Evolutionary conservation across 1,284 basidiomycete genomes (phyloP).

Genomic region (Cutaneotrichosporon spelunceum): DNA sequence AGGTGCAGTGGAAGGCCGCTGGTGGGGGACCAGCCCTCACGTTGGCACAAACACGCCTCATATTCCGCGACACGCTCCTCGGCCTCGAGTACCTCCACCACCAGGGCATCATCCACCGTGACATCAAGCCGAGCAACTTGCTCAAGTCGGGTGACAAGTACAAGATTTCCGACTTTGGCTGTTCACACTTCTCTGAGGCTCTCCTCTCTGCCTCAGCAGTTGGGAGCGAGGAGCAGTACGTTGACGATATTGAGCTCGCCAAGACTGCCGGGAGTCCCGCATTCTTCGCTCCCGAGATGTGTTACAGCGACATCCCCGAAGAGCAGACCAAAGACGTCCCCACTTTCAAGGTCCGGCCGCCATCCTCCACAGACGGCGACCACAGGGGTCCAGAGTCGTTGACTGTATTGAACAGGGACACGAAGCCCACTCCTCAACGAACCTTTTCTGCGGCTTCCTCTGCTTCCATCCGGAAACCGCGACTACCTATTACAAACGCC

Average conservation of each 20-base stretch:
- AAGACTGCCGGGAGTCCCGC: slow-evolving; percentile 95
- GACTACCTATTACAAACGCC: slow-evolving; percentile 80
- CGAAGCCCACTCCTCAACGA: slow-evolving; percentile 14
- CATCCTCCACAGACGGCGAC: slow-evolving; percentile 24
- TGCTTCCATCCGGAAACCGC: slow-evolving; percentile 43
- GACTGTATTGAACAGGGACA: background rate
- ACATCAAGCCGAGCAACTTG: slow-evolving; percentile 98
- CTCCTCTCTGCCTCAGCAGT: slow-evolving; percentile 59
- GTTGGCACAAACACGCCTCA: slow-evolving; percentile 75
- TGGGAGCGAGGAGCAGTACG: slow-evolving; percentile 57
- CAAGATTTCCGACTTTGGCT: slow-evolving; percentile 98
- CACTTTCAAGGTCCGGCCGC: slow-evolving; percentile 40
- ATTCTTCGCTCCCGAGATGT: slow-evolving; percentile 96
- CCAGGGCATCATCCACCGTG: slow-evolving; percentile 97
- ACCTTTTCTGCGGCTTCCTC: slow-evolving; percentile 35
- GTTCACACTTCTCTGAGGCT: slow-evolving; percentile 89
- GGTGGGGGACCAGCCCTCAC: slow-evolving; percentile 68
- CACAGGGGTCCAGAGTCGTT: slow-evolving; percentile 9
- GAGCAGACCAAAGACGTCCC: slow-evolving; percentile 24
- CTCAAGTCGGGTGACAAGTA: slow-evolving; percentile 81
- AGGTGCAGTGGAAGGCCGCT: slow-evolving; percentile 79
- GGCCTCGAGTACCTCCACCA: slow-evolving; percentile 93
- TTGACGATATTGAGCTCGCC: slow-evolving; percentile 81
- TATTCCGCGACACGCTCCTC: slow-evolving; percentile 86
- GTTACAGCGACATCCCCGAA: slow-evolving; percentile 55